Evolutionary conservation across 768 basidiomycete species (phyloP).

Genomic region (Suillus weaverae): DNA sequence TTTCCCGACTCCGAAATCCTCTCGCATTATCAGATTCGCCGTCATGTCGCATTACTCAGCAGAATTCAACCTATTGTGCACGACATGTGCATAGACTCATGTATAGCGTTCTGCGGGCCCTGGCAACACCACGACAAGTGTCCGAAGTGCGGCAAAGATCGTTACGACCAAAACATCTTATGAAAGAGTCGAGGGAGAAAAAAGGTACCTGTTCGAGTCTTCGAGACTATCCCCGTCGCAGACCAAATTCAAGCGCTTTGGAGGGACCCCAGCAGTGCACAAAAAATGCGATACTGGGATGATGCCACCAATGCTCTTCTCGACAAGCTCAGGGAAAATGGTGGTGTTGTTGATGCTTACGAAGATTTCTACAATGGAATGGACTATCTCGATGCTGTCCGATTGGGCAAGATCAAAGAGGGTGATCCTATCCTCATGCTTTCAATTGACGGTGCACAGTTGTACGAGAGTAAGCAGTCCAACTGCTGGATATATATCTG

Average conservation of each 20-base stretch:
- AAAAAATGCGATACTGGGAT: constrained; percentile 3
- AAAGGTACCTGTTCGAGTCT: constrained; percentile 10
- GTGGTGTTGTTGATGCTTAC: background rate
- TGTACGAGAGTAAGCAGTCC: constrained; percentile 32
- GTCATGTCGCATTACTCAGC: background rate
- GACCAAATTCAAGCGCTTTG: constrained; percentile 44
- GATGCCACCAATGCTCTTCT: constrained; percentile 9
- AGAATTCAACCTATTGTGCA: constrained; percentile 2
- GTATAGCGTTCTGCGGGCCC: constrained; percentile 16
- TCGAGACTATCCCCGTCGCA: constrained; percentile 15
- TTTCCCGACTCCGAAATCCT: constrained; percentile 16
- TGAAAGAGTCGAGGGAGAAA: background rate
- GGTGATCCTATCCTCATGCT: constrained; percentile 18
- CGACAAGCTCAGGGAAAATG: background rate
- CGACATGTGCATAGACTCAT: constrained; percentile 17
- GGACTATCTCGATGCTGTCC: constrained; percentile 13
- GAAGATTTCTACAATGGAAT: constrained; percentile 11
- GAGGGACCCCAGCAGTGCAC: constrained; percentile 8
- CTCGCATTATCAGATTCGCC: background rate
- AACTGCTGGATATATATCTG: constrained; percentile 37
- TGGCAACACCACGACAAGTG: constrained; percentile 29
- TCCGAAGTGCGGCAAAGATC: constrained; percentile 29
- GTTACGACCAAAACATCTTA: constrained; percentile 19
- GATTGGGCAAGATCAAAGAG: constrained; percentile 10
- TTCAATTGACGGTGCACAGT: constrained; percentile 31